Percentiles rank a stretch among this genome's conserved stretches.
These are phyloP conservation scores for Hortaea sp. DNA, from an alignment of 2,329 filamentous ascomycete species.

Conservation along the genomic window DNA sequence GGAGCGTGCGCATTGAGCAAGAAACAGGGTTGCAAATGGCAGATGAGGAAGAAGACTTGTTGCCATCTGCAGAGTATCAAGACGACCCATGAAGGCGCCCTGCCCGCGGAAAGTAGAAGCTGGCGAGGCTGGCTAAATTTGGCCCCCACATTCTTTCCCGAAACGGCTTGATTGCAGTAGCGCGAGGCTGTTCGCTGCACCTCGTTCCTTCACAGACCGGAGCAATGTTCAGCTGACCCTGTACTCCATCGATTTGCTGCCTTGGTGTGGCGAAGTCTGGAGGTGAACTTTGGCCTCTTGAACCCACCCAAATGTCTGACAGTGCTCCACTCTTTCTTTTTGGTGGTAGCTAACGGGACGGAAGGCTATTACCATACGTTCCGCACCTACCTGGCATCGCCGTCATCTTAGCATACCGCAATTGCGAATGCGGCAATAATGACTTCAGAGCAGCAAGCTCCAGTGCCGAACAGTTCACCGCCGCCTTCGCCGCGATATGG, in stretches of 20 bases:
- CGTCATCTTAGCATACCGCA: no score
- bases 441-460: no score
- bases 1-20: constrained; percentile 70
- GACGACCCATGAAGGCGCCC: constrained; percentile 17
- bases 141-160: neutral
- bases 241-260: neutral
- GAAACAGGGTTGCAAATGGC: constrained; percentile 21
- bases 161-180: neutral
- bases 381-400: no score
- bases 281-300: neutral
- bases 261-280: neutral
- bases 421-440: no score
- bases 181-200: neutral
- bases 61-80: constrained; percentile 16
- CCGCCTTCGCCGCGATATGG: no score
- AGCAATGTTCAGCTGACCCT: neutral
- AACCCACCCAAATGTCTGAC: neutral
- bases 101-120: no score
- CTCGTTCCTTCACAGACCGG: neutral
- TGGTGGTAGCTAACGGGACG: no score
- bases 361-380: no score
- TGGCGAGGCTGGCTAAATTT: neutral
- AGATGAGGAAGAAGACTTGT: constrained; percentile 11
- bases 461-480: no score
- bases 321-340: neutral